Conservation (phyloP, 805 yeast genomes). For the Yarrowia bubula region DNA sequence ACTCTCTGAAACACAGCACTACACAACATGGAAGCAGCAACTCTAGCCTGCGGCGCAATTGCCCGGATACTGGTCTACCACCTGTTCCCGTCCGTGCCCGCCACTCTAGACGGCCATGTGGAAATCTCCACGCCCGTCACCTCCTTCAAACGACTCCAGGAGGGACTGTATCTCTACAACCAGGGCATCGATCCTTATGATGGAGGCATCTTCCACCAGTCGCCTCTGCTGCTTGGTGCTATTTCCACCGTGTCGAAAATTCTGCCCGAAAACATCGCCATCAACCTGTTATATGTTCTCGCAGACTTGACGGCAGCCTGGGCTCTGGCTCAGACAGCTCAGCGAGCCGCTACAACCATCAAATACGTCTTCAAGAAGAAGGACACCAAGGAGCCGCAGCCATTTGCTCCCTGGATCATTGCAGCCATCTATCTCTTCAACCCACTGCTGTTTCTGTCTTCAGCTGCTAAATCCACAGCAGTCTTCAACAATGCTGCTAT, state of each 20-base stretch:
- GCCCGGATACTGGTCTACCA: constrained; percentile 33
- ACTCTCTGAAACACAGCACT: too few relatives aligned
- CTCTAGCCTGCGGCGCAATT: constrained; percentile 30
- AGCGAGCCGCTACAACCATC: constrained; percentile 18
- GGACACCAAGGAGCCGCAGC: constrained; percentile 35
- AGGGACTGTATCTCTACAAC: constrained; percentile 61
- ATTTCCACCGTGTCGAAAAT: constrained; percentile 43
- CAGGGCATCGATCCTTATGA: constrained; percentile 65
- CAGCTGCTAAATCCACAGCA: constrained; percentile 66
- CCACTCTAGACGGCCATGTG: constrained; percentile 49
- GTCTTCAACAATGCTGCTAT: constrained; percentile 60
- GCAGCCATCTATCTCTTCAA: constrained; percentile 71
- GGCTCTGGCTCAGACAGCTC: constrained; percentile 51
- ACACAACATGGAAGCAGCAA: constrained; percentile 6
- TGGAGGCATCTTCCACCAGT: constrained; percentile 85
- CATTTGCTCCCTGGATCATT: constrained; percentile 46
- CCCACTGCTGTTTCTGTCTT: constrained; percentile 71
- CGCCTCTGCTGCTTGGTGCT: constrained; percentile 65
- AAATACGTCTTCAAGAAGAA: constrained; percentile 26
- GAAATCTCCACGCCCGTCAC: constrained; percentile 72
- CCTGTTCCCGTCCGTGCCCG: constrained; percentile 35
- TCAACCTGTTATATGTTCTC: constrained; percentile 51
- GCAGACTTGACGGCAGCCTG: constrained; percentile 60
- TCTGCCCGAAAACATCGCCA: constrained; percentile 28
- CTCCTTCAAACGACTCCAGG: constrained; percentile 60